phyloP scores from a whole-genome alignment of 1,139 yeast species.

The Hemisphaericaspora xylanilytica region DNA sequence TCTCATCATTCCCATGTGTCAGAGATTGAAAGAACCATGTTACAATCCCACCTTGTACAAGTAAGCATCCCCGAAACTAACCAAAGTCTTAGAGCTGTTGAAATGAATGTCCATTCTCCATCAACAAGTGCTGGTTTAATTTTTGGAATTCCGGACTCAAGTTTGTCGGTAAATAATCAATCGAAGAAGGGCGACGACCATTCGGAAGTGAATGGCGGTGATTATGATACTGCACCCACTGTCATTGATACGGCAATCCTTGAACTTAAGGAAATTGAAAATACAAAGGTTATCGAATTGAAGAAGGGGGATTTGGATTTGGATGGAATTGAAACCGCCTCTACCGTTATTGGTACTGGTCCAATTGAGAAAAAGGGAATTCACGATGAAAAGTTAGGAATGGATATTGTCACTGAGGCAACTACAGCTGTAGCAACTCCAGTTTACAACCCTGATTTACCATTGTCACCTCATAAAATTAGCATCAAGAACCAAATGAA shows the following conservation, averaged over 20 bases:
- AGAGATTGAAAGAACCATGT: slow-evolving; percentile 10
- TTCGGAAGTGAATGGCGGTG: background rate
- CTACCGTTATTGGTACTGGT: background rate
- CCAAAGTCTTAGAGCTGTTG: slow-evolving; percentile 8
- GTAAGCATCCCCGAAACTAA: slow-evolving; percentile 9
- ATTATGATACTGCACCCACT: no score
- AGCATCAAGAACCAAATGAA: background rate
- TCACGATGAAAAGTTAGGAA: background rate
- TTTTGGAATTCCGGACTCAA: slow-evolving; percentile 6
- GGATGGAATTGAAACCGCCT: background rate
- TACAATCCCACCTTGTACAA: slow-evolving; percentile 10
- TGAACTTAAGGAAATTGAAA: no score
- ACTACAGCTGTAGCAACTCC: background rate
- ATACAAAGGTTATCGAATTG: background rate
- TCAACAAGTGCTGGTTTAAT: background rate
- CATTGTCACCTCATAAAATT: background rate
- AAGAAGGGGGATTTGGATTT: background rate
- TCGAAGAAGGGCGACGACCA: background rate
- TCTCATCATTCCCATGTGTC: slow-evolving; percentile 2
- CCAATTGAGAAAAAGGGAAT: background rate
- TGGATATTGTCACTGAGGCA: background rate
- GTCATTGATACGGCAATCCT: no score
- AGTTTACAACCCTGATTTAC: no score
- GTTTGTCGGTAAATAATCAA: background rate
- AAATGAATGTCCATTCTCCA: slow-evolving; percentile 5